Evolutionary conservation across 345 rosid species (phyloP), one percentile per base, ranked within the genome.

Genomic region (Syzygium aromaticum): DNA sequence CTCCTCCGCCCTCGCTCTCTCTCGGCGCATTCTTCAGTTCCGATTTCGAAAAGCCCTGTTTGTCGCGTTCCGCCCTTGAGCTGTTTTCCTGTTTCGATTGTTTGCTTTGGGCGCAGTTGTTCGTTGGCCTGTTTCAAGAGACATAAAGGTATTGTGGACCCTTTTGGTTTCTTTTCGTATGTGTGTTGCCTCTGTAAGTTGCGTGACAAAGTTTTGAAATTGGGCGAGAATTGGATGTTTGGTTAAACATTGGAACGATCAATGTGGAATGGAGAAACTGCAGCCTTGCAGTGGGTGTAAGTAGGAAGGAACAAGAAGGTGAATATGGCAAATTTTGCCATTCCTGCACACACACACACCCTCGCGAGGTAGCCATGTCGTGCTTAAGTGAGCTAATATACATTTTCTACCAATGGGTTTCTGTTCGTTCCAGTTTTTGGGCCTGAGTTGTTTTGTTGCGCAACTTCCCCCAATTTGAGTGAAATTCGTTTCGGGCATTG

Each of bases 121-220:
- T 96, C 99, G 46, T 85, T 90, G 85, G 89, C 61, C 30, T 92
- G 93, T 90, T 92, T 92, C 90, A 90, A 89, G 91, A 90, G 87
- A 61, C 93, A 92, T 85, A 90, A 92, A 92, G 92, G 93, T 92
- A 51, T 52, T 46, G 27, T 10, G 5, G 17, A 27, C 46, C 64
- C 46, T 56, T 25, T 61, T 33, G 49, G 6, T 84, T 19, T 83
- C 25, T 63, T 52, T 73, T 38, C 27, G 1, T 77, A 38, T 19
- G 7, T 5, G 49, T 0, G 82, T 49, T 13, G 22, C 38, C 14
- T 51, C 21, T 33, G 43, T 51, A n/a, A 17, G 25, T 49, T 51
- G 56, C 43, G 10, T 84, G 22, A 40, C 23, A 9, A n/a, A 51
- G 13, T 52, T 84, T 28, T 30, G 54, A 22, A 84, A 46, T 27